These are phyloP conservation scores for Lachnellula arida DNA, from an alignment of 2,329 filamentous ascomycete genomes.

Conservation along the genomic window DNA sequence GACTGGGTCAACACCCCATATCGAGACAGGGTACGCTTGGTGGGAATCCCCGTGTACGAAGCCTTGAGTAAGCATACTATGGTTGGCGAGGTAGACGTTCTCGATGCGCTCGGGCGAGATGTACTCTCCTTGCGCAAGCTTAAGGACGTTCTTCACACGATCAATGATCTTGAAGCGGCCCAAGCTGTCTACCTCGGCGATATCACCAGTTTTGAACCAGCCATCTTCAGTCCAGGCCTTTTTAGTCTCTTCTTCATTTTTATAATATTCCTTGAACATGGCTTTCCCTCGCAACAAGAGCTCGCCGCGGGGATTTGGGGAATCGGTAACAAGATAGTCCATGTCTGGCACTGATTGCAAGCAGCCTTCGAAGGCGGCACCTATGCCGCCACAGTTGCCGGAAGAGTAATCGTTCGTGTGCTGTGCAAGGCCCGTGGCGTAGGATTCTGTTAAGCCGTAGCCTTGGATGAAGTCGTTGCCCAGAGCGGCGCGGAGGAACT, in stretches of 20 bases:
- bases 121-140: constrained; percentile 96
- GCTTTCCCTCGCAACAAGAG: constrained; percentile 76
- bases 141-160: constrained; percentile 98
- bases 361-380: constrained; percentile 67
- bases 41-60: constrained; percentile 89
- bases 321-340: constrained; percentile 85
- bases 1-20: constrained; percentile 85
- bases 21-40: constrained; percentile 74
- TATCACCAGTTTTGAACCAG: constrained; percentile 97
- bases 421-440: constrained; percentile 72
- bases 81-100: constrained; percentile 84
- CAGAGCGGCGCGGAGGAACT: constrained; percentile 82
- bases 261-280: constrained; percentile 83
- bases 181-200: constrained; percentile 75
- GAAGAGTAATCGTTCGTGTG: constrained; percentile 63
- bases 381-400: constrained; percentile 77
- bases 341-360: constrained; percentile 87
- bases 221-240: constrained; percentile 81
- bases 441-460: constrained; percentile 92
- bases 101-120: constrained; percentile 96
- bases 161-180: constrained; percentile 93
- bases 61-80: constrained; percentile 70
- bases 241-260: constrained; percentile 80
- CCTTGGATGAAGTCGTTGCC: constrained; percentile 77
- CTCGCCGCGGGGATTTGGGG: constrained; percentile 86